Evolutionary conservation across 2,329 filamentous ascomycete species (phyloP), one percentile per base, ranked within the genome.

Genomic region (Leptodontidium sp.): DNA sequence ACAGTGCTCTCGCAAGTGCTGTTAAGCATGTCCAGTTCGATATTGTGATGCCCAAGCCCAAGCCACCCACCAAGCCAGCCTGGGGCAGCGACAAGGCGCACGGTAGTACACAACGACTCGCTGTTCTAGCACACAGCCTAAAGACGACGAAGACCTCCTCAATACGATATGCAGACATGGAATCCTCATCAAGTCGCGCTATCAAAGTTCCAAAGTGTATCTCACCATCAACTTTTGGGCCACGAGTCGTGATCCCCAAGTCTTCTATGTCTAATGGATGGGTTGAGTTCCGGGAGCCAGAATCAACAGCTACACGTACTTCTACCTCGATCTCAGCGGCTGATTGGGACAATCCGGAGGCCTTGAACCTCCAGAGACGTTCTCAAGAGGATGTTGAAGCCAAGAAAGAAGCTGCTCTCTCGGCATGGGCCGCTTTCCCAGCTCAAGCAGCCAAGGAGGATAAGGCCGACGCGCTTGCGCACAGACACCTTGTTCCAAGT

Each of bases 371-470:
- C n/a, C 8, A 1, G 8, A 50, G 47, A 50, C 7, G 9, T 50
- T 11, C 11, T 24, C 47, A 24, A 24, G 47, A 50, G 5, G 9
- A 50, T 50, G 9, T 21, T 17, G n/a, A n/a, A 7, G 38, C 38
- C 7, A 59, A 45, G n/a, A 59, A 26, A 14, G 11, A 7, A 26
- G 55, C 55, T 7, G 32, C 55, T 59, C 55, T 59, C n/a, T 40
- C 35, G n/a, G 55, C 55, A 21, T 59, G 55, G 55, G 55, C 55
- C 4, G 6, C n/a, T 4, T 59, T 59, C 38, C 55, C 55, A 5
- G 55, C 35, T 40, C 35, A 59, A 26, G 55, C 55, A 7, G 55
- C 38, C 21, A 26, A 59, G 11, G 55, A 59, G 21, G 35, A 43
- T 11, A 40, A 38, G 6, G 55, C 38, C 14, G 35, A 40, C 14